phyloP scores from a whole-genome alignment of 2,329 filamentous ascomycete genomes.

The Cladosporium sp. region DNA sequence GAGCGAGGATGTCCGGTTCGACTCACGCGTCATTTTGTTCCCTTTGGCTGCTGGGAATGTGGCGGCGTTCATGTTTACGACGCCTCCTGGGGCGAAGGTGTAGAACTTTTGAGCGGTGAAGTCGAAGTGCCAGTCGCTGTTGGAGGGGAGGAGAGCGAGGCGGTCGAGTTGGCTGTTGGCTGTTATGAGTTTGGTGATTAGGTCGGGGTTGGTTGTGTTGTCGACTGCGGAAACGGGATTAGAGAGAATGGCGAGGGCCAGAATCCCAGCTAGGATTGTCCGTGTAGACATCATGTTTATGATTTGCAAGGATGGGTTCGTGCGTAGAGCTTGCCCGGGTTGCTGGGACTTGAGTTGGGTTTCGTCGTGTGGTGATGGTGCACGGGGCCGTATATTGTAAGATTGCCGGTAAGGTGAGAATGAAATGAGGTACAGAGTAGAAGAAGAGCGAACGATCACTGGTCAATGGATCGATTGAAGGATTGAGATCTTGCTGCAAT shows the following conservation, averaged over 20 bases:
- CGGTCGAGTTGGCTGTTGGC: conserved; percentile 46
- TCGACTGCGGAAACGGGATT: conserved; percentile 32
- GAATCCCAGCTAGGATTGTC: conserved; percentile 12
- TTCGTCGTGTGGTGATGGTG: not conserved
- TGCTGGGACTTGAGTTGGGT: not conserved
- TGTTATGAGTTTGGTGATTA: conserved; percentile 36
- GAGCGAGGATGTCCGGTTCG: conserved; percentile 2
- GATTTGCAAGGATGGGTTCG: not conserved
- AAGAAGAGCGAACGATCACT: not conserved
- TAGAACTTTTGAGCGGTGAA: conserved; percentile 42
- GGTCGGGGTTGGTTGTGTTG: conserved; percentile 36
- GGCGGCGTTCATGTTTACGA: conserved; percentile 50
- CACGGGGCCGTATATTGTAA: not conserved
- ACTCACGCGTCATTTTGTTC: conserved; percentile 46
- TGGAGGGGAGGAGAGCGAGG: conserved; percentile 35
- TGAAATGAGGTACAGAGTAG: not conserved
- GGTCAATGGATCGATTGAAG: not conserved
- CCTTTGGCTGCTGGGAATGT: conserved; percentile 48
- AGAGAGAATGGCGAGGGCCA: conserved; percentile 23
- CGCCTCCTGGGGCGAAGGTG: conserved; percentile 43
- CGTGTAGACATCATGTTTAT: conserved; percentile 17
- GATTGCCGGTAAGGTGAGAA: not conserved
- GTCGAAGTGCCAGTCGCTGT: conserved; percentile 48
- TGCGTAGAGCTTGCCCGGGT: not conserved
- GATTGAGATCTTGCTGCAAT: not conserved